phyloP scores from a whole-genome alignment of 2,329 filamentous ascomycete genomes.

The Aspergillus texensis region DNA sequence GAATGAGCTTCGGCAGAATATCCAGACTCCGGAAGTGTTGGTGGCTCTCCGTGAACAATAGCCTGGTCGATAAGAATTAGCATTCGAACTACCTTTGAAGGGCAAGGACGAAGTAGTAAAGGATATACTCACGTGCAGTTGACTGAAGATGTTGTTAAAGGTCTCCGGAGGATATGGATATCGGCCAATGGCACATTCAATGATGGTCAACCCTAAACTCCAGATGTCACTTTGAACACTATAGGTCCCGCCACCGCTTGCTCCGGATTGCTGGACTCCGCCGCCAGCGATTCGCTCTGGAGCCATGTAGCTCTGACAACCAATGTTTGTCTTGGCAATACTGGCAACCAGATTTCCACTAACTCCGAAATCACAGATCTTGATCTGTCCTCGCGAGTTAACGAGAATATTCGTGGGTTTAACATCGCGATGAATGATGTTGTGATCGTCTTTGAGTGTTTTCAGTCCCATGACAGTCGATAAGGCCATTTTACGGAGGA shows the following conservation, averaged over 20 bases:
- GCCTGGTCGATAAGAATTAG: slow-evolving; percentile 60
- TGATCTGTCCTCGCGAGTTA: slow-evolving; percentile 87
- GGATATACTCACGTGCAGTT: slow-evolving; percentile 76
- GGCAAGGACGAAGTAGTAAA: not conserved
- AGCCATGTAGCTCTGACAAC: slow-evolving; percentile 99
- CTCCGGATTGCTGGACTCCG: slow-evolving; percentile 70
- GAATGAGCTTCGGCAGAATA: slow-evolving; percentile 80
- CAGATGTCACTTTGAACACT: slow-evolving; percentile 98
- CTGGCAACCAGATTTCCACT: slow-evolving; percentile 95
- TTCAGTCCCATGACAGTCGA: slow-evolving; percentile 90
- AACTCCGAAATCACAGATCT: slow-evolving; percentile 98
- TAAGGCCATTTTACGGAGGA: slow-evolving; percentile 87
- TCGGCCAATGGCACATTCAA: slow-evolving; percentile 90
- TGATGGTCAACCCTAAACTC: slow-evolving; percentile 91
- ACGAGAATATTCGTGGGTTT: slow-evolving; percentile 98
- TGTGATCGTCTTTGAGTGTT: slow-evolving; percentile 93
- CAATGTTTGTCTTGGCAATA: slow-evolving; percentile 98
- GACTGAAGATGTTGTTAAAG: slow-evolving; percentile 97
- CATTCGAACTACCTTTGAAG: not conserved
- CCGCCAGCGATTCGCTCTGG: slow-evolving; percentile 92
- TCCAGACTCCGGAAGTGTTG: slow-evolving; percentile 74
- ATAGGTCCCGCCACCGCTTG: slow-evolving; percentile 80
- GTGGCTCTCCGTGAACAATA: slow-evolving; percentile 96
- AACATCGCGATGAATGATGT: slow-evolving; percentile 97
- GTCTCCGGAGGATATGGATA: slow-evolving; percentile 98